Percentiles rank a stretch among this genome's conserved stretches.
phyloP scores from a whole-genome alignment of 208 protist genomes.

The Naegleria fowleri region DNA sequence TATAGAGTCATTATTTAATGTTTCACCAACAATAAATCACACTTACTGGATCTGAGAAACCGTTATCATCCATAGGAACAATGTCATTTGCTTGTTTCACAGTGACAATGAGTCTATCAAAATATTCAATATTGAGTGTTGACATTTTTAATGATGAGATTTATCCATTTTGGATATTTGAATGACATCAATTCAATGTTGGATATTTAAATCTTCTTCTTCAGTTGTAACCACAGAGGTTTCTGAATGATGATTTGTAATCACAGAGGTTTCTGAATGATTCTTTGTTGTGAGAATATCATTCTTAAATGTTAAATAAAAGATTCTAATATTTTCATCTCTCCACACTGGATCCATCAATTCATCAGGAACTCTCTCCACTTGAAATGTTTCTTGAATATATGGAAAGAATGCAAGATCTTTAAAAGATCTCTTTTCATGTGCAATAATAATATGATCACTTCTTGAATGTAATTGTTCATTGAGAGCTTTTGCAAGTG shows the following conservation, averaged over 20 bases:
- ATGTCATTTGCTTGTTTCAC: neutral
- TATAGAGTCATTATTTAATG: too few relatives aligned
- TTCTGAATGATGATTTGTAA: too few relatives aligned
- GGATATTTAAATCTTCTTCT: too few relatives aligned
- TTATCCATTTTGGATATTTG: too few relatives aligned
- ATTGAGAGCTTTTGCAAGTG: neutral
- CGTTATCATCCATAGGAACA: neutral
- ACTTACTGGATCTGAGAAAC: neutral
- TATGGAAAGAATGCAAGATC: neutral
- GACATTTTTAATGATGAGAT: too few relatives aligned
- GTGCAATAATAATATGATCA: neutral
- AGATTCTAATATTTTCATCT: neutral
- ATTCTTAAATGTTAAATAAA: neutral
- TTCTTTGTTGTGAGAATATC: too few relatives aligned
- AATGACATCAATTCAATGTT: too few relatives aligned
- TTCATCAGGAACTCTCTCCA: neutral
- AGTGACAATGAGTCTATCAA: neutral
- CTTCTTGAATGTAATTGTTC: neutral
- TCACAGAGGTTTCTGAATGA: too few relatives aligned
- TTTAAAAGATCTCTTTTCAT: neutral
- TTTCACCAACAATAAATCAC: too few relatives aligned
- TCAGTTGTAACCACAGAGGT: too few relatives aligned
- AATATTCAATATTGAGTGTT: neutral
- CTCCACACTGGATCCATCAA: neutral
- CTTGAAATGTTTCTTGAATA: slow-evolving; percentile 3